Evolutionary conservation across 352 stramenopile species (phyloP).

Genomic region (Globisporangium heterothallicum): DNA sequence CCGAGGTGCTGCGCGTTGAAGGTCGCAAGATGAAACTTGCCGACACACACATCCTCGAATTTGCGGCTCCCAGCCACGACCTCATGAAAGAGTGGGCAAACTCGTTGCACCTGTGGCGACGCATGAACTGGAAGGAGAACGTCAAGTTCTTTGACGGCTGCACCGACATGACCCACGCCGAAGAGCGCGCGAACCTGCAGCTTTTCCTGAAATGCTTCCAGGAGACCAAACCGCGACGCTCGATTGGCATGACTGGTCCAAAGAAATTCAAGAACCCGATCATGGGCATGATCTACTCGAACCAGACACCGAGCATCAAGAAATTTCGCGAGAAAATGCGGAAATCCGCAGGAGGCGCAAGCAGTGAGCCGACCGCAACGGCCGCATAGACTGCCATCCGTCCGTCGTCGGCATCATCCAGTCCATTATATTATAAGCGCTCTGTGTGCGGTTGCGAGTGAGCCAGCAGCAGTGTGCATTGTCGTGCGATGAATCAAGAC

Average conservation of each 20-base stretch:
- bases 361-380: constrained; percentile 23
- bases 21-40: constrained; percentile 74
- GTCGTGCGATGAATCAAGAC: not conserved
- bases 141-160: constrained; percentile 78
- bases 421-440: not conserved
- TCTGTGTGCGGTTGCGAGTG: not conserved
- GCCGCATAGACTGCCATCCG: constrained; percentile 20
- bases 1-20: constrained; percentile 69
- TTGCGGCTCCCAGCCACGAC: constrained; percentile 61
- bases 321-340: constrained; percentile 61
- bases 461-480: not conserved
- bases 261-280: constrained; percentile 59
- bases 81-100: constrained; percentile 87
- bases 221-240: constrained; percentile 36
- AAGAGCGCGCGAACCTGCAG: constrained; percentile 56
- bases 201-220: constrained; percentile 53
- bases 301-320: constrained; percentile 58
- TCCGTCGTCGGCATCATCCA: not conserved
- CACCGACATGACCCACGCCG: constrained; percentile 38
- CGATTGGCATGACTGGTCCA: constrained; percentile 18
- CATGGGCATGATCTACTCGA: constrained; percentile 47
- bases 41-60: constrained; percentile 56
- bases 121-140: constrained; percentile 87
- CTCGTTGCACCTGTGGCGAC: constrained; percentile 72
- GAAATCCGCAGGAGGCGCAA: constrained; percentile 18